Conservation (phyloP, 2,329 filamentous ascomycete genomes). For the Trichoderma sp. region DNA sequence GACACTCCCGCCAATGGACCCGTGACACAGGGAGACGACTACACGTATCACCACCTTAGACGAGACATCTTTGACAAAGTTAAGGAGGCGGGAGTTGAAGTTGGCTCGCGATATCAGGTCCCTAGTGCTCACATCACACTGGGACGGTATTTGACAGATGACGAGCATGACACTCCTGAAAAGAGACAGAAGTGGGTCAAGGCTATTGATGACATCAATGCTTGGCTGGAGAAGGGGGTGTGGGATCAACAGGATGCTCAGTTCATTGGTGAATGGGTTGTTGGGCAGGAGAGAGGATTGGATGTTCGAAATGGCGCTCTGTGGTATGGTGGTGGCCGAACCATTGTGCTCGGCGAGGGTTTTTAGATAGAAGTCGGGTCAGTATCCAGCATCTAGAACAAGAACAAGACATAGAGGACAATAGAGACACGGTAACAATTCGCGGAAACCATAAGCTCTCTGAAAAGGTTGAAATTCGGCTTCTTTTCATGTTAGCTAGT, state of each 20-base stretch:
- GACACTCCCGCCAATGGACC: constrained; percentile 28
- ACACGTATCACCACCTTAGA: constrained; percentile 88
- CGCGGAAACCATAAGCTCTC: background rate
- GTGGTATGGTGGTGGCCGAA: constrained; percentile 85
- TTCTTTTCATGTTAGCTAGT: constrained; percentile 10
- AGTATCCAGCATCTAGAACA: background rate
- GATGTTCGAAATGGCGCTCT: constrained; percentile 71
- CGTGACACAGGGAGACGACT: constrained; percentile 56
- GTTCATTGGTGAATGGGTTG: constrained; percentile 70
- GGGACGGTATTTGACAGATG: constrained; percentile 69
- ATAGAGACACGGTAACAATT: background rate
- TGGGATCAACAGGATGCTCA: constrained; percentile 56
- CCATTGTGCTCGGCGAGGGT: constrained; percentile 60
- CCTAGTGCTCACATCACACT: constrained; percentile 89
- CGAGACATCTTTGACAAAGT: constrained; percentile 69
- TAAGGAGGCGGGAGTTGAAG: constrained; percentile 59
- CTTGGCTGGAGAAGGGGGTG: constrained; percentile 66
- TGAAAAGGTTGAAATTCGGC: background rate
- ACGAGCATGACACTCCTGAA: constrained; percentile 58
- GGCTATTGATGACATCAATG: constrained; percentile 73
- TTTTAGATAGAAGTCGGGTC: constrained; percentile 42
- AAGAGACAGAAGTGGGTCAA: constrained; percentile 64
- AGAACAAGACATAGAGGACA: background rate
- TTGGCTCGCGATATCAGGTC: constrained; percentile 80
- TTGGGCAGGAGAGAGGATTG: constrained; percentile 82